Conservation (phyloP, 164 flowering plant species). For the Vitis labrusca region DNA sequence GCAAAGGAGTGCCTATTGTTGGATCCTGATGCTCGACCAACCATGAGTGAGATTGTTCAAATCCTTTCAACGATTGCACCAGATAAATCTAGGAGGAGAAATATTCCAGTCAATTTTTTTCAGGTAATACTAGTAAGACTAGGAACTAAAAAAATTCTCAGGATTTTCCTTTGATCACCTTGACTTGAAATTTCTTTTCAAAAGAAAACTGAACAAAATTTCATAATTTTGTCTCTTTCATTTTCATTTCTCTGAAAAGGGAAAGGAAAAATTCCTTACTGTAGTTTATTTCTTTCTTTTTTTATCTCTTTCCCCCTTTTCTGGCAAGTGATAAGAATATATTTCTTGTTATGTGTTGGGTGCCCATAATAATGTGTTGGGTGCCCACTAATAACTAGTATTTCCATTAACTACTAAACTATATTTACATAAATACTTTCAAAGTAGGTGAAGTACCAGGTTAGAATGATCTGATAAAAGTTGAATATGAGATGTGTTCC, state of each 20-base stretch:
- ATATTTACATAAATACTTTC: no score
- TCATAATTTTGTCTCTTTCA: no score
- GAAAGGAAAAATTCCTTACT: no score
- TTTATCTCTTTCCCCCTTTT: neutral
- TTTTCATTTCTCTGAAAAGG: no score
- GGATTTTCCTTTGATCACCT: no score
- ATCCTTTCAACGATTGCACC: slow-evolving; percentile 85
- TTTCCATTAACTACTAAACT: no score
- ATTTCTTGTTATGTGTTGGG: neutral
- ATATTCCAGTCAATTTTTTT: slow-evolving; percentile 42
- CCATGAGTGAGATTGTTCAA: slow-evolving; percentile 95
- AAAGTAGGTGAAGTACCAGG: no score
- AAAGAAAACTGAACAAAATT: no score
- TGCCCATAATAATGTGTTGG: neutral
- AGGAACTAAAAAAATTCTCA: neutral
- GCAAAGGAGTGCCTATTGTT: slow-evolving; percentile 89
- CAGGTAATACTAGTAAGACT: slow-evolving; percentile 46
- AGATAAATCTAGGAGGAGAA: slow-evolving; percentile 55
- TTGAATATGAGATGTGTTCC: no score
- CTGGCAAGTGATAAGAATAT: neutral
- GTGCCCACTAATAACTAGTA: no score
- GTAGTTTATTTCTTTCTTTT: neutral
- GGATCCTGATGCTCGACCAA: slow-evolving; percentile 92
- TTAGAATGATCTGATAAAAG: no score
- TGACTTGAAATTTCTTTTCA: no score